Conservation (phyloP, 495 filamentous ascomycete genomes). For the Penicillium verhagenii region DNA sequence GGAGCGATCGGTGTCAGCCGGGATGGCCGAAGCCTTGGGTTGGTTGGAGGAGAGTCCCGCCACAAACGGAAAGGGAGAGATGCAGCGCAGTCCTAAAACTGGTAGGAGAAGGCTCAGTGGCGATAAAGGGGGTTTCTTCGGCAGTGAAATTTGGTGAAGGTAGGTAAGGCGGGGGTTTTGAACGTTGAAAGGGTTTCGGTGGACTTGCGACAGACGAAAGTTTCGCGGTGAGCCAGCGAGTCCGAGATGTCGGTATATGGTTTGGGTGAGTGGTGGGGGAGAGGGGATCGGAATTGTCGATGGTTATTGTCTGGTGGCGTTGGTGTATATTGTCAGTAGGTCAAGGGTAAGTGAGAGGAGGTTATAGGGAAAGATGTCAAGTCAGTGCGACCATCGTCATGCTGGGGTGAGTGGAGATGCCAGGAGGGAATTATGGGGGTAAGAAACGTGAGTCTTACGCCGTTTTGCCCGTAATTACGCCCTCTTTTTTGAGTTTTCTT, state of each 20-base stretch:
- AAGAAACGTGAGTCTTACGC: constrained; percentile 14
- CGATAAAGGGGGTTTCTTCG: constrained; percentile 6
- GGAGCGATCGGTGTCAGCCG: constrained; percentile 29
- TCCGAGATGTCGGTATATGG: not conserved
- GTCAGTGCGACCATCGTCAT: constrained; percentile 31
- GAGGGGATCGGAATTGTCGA: not conserved
- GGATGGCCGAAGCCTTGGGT: constrained; percentile 22
- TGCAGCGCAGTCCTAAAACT: constrained; percentile 4
- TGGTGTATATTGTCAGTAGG: not conserved
- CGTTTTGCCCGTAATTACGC: constrained; percentile 14
- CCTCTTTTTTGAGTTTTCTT: constrained; percentile 3
- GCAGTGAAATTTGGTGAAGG: not conserved
- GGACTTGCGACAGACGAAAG: constrained; percentile 15
- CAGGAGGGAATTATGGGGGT: constrained; percentile 23
- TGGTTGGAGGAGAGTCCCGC: constrained; percentile 16
- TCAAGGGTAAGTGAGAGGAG: too few relatives aligned
- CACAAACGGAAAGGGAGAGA: constrained; percentile 15
- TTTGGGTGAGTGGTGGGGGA: not conserved
- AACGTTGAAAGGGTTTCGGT: constrained; percentile 14
- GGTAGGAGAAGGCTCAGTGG: not conserved
- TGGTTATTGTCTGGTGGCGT: not conserved
- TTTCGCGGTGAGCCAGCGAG: constrained; percentile 1
- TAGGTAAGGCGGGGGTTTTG: constrained; percentile 9
- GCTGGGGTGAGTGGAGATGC: constrained; percentile 35
- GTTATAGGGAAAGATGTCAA: constrained; percentile 6